A percentile compares a stretch with the other conserved stretches of the same genome.
Evolutionary conservation across 495 filamentous ascomycete genomes (phyloP).

Genomic region (Xylaria telfairii): DNA sequence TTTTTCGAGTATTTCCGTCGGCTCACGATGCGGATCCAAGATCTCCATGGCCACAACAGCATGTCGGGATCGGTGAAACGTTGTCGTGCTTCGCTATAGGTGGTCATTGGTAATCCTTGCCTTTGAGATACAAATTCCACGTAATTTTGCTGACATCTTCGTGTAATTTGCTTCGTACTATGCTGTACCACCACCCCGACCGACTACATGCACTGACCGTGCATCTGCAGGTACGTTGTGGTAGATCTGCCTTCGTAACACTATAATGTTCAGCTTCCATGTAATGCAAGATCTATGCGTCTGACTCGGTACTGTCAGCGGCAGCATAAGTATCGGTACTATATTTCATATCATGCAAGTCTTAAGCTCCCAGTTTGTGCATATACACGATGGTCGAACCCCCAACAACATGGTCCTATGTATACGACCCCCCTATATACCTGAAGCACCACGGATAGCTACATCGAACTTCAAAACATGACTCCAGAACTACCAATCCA

Average conservation of each 20-base stretch:
- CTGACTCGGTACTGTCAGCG: background rate
- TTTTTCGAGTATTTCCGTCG: background rate
- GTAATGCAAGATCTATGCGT: background rate
- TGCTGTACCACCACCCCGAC: constrained; percentile 14
- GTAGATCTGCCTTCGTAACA: constrained; percentile 12
- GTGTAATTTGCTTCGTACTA: constrained; percentile 21
- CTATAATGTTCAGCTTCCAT: background rate
- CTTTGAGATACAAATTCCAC: background rate
- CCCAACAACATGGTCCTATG: background rate
- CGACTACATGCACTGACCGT: background rate
- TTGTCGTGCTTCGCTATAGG: background rate
- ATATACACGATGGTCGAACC: background rate
- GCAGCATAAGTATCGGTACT: background rate
- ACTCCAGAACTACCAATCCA: background rate
- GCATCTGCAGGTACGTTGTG: constrained; percentile 16
- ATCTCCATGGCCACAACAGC: constrained; percentile 5
- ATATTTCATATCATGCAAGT: background rate
- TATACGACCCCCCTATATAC: background rate
- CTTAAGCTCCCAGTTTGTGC: background rate
- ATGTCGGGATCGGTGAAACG: constrained; percentile 24
- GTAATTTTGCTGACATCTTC: background rate
- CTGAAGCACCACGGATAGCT: constrained; percentile 1
- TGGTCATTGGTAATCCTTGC: background rate
- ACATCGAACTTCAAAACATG: background rate
- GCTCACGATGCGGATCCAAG: background rate